Base-by-base conservation (phyloP, 495 filamentous ascomycete species). In the Thermothielavioides terrestris region DNA sequence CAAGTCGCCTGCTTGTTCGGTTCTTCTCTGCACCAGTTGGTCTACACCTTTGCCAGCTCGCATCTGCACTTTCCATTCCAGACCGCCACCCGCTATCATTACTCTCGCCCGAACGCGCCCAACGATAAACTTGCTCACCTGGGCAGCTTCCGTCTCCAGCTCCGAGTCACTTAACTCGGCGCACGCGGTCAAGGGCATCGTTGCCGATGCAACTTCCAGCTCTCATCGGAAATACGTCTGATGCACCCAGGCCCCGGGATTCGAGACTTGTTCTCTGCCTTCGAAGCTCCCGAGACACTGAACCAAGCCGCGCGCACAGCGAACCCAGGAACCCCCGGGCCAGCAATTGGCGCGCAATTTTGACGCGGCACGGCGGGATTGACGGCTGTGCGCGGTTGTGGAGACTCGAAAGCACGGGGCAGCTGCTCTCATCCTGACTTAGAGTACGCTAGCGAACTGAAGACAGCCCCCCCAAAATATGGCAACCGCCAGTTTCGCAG, bases 401-500 rank as follows among this genome's bases (percentile, higher is more conserved):
- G 47, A 37, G 28, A 17, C 39, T 18, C 21, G 31, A 30, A 7
- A 30, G 41, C 39, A 42, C 49, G 27, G 49, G 41, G 18, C 43
- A 34, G 35, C 26, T 38, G 27, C n/a, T n/a, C n/a, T n/a, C n/a
- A n/a, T n/a, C n/a, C n/a, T n/a, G n/a, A n/a, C n/a, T n/a, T n/a
- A n/a, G n/a, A n/a, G n/a, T n/a, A n/a, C n/a, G n/a, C n/a, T n/a
- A n/a, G n/a, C n/a, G n/a, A n/a, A n/a, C n/a, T n/a, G n/a, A n/a
- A n/a, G n/a, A n/a, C n/a, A n/a, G 27, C 15, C 31, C 11, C 25
- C 28, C 27, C 47, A 50, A 50, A 50, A 42, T 22, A 56, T 56
- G 54, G 34, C 47, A 42, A 50, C 53, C 47, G 7, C 47, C 46
- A 50, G 25, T 37, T 26, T 46, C 12, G 41, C 34, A n/a, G 44